Evolutionary conservation across 805 yeast species (phyloP).

Genomic region (Jamesozyma jinghongensis): DNA sequence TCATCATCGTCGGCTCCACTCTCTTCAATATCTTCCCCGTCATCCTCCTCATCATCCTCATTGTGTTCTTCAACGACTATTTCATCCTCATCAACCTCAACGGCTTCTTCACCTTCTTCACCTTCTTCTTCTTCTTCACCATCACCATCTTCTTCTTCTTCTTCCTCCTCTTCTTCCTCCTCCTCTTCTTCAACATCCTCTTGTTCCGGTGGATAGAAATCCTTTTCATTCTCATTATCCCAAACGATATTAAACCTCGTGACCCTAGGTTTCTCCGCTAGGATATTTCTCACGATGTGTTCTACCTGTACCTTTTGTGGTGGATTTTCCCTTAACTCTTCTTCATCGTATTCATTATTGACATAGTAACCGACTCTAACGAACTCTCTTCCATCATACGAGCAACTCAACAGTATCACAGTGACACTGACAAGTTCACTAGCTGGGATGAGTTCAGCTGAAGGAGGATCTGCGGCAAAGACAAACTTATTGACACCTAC

Average conservation of each 20-base stretch:
- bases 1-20: constrained; percentile 27
- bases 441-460: constrained; percentile 92
- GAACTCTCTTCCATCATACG: constrained; percentile 88
- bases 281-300: constrained; percentile 84
- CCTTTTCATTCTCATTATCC: constrained; percentile 68
- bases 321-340: constrained; percentile 87
- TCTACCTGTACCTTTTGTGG: constrained; percentile 91
- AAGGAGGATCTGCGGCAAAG: constrained; percentile 93
- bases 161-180: constrained; percentile 57
- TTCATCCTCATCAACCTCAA: constrained; percentile 35
- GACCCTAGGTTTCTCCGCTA: constrained; percentile 96
- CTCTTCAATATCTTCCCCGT: constrained; percentile 27
- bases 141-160: constrained; percentile 46
- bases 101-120: constrained; percentile 41
- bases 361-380: constrained; percentile 97
- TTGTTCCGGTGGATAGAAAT: constrained; percentile 73
- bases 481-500: constrained; percentile 92
- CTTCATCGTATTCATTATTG: constrained; percentile 91
- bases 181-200: constrained; percentile 54
- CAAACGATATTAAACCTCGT: constrained; percentile 95
- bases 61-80: constrained; percentile 35
- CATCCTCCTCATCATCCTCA: constrained; percentile 33
- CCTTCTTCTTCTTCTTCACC: constrained; percentile 39
- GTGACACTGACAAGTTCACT: constrained; percentile 92
- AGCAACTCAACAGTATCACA: constrained; percentile 84